Percentiles rank a stretch among this genome's conserved stretches.
phyloP scores from a whole-genome alignment of 345 rosid species.

The Turritis glabra region DNA sequence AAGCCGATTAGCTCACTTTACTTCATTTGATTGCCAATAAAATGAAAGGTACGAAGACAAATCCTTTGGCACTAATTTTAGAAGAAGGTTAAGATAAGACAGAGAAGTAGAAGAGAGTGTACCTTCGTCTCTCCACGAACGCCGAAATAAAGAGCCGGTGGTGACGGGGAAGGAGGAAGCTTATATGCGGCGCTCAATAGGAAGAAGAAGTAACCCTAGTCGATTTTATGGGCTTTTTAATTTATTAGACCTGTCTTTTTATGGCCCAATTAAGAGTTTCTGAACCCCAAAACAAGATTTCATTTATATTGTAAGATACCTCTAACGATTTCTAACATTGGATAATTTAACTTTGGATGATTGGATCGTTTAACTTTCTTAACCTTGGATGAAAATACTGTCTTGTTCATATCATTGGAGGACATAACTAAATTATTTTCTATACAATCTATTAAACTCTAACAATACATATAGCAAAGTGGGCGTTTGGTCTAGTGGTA shows the following conservation, averaged over 20 bases:
- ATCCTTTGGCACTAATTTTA: neutral
- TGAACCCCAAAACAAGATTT: neutral
- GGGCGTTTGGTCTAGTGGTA: conserved; percentile 91
- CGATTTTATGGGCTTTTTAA: neutral
- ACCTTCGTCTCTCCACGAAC: conserved; percentile 17
- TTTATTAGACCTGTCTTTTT: neutral
- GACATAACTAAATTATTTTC: neutral
- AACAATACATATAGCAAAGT: neutral
- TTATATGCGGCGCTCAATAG: conserved; percentile 14
- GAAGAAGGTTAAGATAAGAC: neutral
- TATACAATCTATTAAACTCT: fast-evolving
- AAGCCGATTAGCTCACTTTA: neutral
- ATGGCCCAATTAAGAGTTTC: neutral
- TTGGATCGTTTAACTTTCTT: neutral
- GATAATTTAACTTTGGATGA: neutral
- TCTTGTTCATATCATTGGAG: neutral
- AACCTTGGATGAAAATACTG: neutral
- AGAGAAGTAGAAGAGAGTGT: neutral
- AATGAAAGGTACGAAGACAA: neutral
- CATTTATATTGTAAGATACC: too few species aligned
- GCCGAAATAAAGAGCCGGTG: conserved; percentile 16
- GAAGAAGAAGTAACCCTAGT: conserved; percentile 26
- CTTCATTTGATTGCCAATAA: neutral
- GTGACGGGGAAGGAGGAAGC: neutral
- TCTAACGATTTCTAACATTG: neutral